phyloP scores from a whole-genome alignment of 305 asterid genomes.

The Fraxinus latifolia region DNA sequence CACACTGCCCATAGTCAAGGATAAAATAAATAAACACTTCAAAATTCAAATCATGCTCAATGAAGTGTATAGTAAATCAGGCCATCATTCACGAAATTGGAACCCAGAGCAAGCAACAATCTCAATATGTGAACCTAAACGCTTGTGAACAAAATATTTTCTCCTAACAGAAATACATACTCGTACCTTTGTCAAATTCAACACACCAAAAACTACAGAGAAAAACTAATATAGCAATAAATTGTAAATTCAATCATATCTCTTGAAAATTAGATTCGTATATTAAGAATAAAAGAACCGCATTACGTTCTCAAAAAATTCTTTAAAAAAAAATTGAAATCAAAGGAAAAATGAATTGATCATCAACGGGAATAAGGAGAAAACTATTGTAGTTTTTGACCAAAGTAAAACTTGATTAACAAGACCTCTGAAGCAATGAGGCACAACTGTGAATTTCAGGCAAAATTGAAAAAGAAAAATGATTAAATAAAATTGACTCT shows the following conservation, averaged over 20 bases:
- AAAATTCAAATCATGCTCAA: background rate
- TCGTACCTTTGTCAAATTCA: background rate
- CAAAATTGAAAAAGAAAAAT: background rate
- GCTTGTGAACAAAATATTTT: background rate
- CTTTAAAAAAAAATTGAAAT: background rate
- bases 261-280: background rate
- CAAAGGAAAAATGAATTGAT: background rate
- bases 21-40: background rate
- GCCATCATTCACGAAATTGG: background rate
- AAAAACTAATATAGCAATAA: background rate
- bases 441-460: constrained; percentile 11
- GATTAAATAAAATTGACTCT: background rate
- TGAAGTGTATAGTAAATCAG: background rate
- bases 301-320: background rate
- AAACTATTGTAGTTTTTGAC: background rate
- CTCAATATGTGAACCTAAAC: background rate
- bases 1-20: background rate
- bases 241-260: background rate
- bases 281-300: background rate
- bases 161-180: background rate
- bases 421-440: constrained; percentile 26
- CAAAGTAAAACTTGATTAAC: constrained; percentile 2
- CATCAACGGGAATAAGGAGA: background rate
- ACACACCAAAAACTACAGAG: background rate
- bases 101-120: background rate